Conservation (phyloP, 768 basidiomycete species). For the Suillus ampliporus region DNA sequence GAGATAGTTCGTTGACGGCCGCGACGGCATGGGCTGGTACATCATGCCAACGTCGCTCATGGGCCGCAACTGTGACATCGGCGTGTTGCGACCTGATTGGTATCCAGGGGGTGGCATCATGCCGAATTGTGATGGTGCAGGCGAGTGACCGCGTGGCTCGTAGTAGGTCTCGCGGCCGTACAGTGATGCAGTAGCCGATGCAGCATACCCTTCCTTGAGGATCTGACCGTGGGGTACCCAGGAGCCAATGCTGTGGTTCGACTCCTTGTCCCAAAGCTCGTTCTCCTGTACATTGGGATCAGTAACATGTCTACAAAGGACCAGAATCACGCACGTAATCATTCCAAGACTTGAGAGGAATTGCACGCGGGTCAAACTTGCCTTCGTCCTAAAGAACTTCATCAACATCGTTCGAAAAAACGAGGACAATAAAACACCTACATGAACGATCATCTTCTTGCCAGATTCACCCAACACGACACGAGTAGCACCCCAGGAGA, state of each 20-base stretch:
- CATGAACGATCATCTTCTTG: slow-evolving; percentile 95
- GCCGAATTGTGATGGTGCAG: slow-evolving; percentile 72
- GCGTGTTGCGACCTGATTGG: slow-evolving; percentile 80
- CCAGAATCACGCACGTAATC: slow-evolving; percentile 72
- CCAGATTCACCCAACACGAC: slow-evolving; percentile 92
- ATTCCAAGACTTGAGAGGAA: slow-evolving; percentile 96
- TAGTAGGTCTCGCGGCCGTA: slow-evolving; percentile 91
- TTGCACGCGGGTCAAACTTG: slow-evolving; percentile 91
- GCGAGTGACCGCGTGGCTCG: slow-evolving; percentile 76
- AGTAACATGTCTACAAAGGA: slow-evolving; percentile 7
- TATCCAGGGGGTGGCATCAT: slow-evolving; percentile 66
- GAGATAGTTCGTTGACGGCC: slow-evolving; percentile 78
- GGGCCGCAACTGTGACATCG: slow-evolving; percentile 41
- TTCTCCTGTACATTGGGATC: slow-evolving; percentile 64
- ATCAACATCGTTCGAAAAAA: slow-evolving; percentile 12
- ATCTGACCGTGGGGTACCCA: slow-evolving; percentile 83
- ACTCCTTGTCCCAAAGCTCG: slow-evolving; percentile 97
- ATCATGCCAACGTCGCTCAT: slow-evolving; percentile 43
- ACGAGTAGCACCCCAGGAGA: slow-evolving; percentile 95
- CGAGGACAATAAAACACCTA: slow-evolving; percentile 45
- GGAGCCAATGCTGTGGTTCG: slow-evolving; percentile 92
- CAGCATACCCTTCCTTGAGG: slow-evolving; percentile 75
- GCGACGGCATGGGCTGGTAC: slow-evolving; percentile 68
- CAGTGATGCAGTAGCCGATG: slow-evolving; percentile 78
- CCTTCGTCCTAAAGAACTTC: slow-evolving; percentile 80